These are phyloP conservation scores for Alopecurus myosuroides DNA, from an alignment of 176 grass and related monocot species.

Conservation along the genomic window DNA sequence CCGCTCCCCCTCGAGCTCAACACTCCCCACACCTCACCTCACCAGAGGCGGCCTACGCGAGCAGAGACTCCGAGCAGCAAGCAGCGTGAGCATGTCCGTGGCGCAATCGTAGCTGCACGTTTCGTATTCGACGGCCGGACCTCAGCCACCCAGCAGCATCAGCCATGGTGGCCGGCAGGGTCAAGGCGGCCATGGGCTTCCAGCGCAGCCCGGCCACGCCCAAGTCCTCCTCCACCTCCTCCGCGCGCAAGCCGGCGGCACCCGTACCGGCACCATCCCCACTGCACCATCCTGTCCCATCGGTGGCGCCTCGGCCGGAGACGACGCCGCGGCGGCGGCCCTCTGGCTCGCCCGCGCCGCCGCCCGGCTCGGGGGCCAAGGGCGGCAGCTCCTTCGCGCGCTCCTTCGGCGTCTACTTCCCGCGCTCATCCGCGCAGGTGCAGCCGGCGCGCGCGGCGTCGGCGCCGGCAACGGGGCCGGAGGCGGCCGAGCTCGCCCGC, in stretches of 20 bases:
- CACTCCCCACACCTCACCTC: neutral
- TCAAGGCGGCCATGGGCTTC: constrained; percentile 95
- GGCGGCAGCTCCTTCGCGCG: constrained; percentile 43
- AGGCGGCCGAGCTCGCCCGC: constrained; percentile 53
- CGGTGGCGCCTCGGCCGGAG: neutral
- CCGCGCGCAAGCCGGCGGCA: constrained; percentile 3
- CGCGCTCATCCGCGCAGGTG: constrained; percentile 76
- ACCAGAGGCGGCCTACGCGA: neutral
- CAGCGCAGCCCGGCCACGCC: constrained; percentile 56
- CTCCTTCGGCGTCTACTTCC: constrained; percentile 81
- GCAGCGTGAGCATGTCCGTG: constrained; percentile 11
- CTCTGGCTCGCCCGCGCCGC: constrained; percentile 18
- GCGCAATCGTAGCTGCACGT: constrained; percentile 29
- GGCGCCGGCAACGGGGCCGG: constrained; percentile 3
- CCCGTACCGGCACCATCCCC: neutral
- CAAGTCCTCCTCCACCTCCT: constrained; percentile 7
- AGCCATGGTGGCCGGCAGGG: constrained; percentile 80
- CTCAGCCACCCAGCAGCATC: neutral
- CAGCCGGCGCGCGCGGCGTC: constrained; percentile 57
- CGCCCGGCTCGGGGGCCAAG: constrained; percentile 34
- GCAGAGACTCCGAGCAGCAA: neutral
- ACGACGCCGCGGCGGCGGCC: constrained; percentile 40
- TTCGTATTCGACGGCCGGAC: constrained; percentile 41
- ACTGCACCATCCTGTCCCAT: neutral
- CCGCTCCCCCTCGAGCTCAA: neutral